These are phyloP conservation scores for Halocafeteria seosinensis DNA, from an alignment of 108 stramenopile species.

Conservation along the genomic window DNA sequence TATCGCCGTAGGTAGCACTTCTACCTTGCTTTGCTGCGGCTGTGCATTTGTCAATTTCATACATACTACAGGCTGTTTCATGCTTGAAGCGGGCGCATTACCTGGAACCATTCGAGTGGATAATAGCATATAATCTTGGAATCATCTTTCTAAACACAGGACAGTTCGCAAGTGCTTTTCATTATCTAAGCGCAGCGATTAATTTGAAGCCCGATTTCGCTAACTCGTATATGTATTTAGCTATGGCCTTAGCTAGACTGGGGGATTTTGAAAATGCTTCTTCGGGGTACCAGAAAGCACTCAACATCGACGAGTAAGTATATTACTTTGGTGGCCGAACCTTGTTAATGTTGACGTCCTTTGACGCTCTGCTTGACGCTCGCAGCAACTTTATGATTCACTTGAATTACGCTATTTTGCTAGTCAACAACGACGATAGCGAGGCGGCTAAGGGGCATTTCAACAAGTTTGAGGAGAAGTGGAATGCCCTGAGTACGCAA, in stretches of 20 bases:
- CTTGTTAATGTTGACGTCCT: no score
- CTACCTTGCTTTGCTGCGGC: no score
- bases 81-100: slow-evolving; percentile 46
- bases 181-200: slow-evolving; percentile 27
- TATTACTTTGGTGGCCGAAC: no score
- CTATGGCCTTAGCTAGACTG: slow-evolving; percentile 25
- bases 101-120: slow-evolving; percentile 49
- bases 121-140: slow-evolving; percentile 41
- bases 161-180: slow-evolving; percentile 48
- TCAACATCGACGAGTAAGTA: slow-evolving; percentile 2
- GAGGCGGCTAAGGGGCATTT: slow-evolving; percentile 2
- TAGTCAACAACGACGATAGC: slow-evolving; percentile 14
- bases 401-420: slow-evolving; percentile 36
- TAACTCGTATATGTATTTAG: slow-evolving; percentile 33
- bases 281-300: slow-evolving; percentile 36
- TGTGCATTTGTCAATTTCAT: no score
- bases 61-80: no score
- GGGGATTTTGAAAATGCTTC: slow-evolving; percentile 39
- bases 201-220: slow-evolving; percentile 14
- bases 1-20: no score
- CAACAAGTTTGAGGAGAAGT: neutral
- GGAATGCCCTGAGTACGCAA: neutral
- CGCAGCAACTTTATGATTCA: slow-evolving; percentile 26
- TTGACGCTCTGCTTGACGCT: slow-evolving; percentile 12
- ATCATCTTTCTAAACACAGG: slow-evolving; percentile 33